A percentile compares a stretch with the other conserved stretches of the same genome.
These are phyloP conservation scores for Abrus precatorius DNA, from an alignment of 306 rosid genomes.

Conservation along the genomic window DNA sequence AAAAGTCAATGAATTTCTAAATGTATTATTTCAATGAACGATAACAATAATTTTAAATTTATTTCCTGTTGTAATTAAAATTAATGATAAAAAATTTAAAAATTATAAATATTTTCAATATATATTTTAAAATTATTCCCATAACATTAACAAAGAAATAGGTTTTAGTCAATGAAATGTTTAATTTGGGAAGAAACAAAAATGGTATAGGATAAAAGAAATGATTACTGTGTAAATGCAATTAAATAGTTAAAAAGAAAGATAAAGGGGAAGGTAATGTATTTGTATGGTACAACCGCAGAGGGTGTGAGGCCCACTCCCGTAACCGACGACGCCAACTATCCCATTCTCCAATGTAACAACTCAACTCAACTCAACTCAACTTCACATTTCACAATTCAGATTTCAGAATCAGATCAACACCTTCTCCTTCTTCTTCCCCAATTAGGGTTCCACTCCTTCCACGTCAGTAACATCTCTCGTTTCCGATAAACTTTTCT, in stretches of 20 bases:
- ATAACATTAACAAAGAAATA: no score
- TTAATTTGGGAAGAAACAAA: no score
- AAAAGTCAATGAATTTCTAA: no score
- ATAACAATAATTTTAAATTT: no score
- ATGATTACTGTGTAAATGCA: background rate
- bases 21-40: no score
- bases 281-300: background rate
- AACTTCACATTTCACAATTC: background rate
- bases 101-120: no score
- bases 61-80: no score
- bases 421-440: background rate
- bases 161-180: no score
- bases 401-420: background rate
- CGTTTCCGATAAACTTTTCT: background rate
- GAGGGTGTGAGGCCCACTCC: background rate
- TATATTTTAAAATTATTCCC: no score
- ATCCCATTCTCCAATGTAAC: slow-evolving; percentile 13
- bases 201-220: no score
- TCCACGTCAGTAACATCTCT: background rate
- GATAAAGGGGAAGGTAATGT: background rate
- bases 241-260: background rate
- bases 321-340: slow-evolving; percentile 36
- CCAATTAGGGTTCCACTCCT: background rate
- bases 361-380: slow-evolving; percentile 5
- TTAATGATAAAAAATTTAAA: no score